A percentile compares a stretch with the other conserved stretches of the same genome.
Conservation (phyloP, 805 yeast species). For the Starmerella floris region DNA sequence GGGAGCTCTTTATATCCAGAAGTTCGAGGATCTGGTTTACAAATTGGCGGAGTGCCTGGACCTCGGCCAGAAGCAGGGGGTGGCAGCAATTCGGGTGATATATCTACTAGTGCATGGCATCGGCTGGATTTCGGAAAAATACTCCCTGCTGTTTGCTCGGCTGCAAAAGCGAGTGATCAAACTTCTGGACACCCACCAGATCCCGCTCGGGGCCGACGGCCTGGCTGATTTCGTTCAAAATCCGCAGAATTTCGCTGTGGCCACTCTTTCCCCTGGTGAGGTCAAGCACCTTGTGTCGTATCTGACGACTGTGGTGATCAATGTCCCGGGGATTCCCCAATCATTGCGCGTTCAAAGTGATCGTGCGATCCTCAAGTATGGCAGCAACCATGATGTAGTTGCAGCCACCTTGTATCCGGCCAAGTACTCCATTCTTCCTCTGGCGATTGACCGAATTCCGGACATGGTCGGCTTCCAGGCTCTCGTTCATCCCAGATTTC, state of each 20-base stretch:
- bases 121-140: conserved; percentile 16
- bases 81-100: conserved; percentile 5
- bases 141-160: conserved; percentile 6
- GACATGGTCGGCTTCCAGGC: conserved; percentile 17
- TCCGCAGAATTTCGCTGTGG: conserved; percentile 9
- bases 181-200: conserved; percentile 26
- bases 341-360: conserved; percentile 50
- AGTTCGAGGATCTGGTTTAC: conserved; percentile 17
- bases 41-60: conserved; percentile 15
- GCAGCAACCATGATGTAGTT: conserved; percentile 29
- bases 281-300: conserved; percentile 31
- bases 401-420: conserved; percentile 59
- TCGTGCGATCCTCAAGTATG: conserved; percentile 28
- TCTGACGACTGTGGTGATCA: conserved; percentile 37
- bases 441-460: conserved; percentile 33
- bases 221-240: conserved; percentile 19
- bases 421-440: conserved; percentile 54
- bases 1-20: conserved; percentile 9
- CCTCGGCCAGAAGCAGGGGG: conserved; percentile 7
- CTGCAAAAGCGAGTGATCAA: conserved; percentile 33
- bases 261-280: conserved; percentile 15
- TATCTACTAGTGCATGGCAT: conserved; percentile 2
- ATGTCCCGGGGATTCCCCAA: conserved; percentile 40
- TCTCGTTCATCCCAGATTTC: conserved; percentile 22
- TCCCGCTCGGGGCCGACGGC: conserved; percentile 25